phyloP scores from a whole-genome alignment of 768 basidiomycete species.

The Suillus subluteus region DNA sequence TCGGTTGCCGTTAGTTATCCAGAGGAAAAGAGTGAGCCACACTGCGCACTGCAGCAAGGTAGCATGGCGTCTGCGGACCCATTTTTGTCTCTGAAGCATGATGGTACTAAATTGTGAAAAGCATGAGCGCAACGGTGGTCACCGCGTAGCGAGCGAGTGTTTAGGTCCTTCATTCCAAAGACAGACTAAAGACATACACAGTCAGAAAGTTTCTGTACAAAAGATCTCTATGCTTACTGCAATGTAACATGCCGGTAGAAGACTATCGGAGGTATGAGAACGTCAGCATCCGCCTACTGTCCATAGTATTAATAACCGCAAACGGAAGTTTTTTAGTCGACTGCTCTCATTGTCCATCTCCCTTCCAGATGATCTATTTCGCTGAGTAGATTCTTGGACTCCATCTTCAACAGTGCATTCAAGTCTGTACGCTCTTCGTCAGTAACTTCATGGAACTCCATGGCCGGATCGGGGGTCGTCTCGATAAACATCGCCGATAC shows the following conservation, averaged over 20 bases:
- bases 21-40: constrained; percentile 26
- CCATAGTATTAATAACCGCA: constrained; percentile 52
- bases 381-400: constrained; percentile 34
- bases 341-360: constrained; percentile 15
- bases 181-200: constrained; percentile 6
- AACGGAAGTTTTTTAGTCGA: constrained; percentile 32
- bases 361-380: constrained; percentile 40
- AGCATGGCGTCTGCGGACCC: constrained; percentile 15
- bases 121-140: constrained; percentile 53
- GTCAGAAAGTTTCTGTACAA: neutral
- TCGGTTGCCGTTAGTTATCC: neutral
- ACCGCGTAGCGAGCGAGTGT: constrained; percentile 43
- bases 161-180: constrained; percentile 34
- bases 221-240: neutral
- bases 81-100: constrained; percentile 43
- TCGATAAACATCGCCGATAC: constrained; percentile 46
- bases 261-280: constrained; percentile 53
- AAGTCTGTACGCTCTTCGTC: constrained; percentile 11
- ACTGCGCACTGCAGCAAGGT: constrained; percentile 14
- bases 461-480: constrained; percentile 47
- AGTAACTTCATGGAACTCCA: constrained; percentile 5
- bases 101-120: constrained; percentile 55
- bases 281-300: constrained; percentile 47
- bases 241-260: constrained; percentile 52
- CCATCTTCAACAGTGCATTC: constrained; percentile 24